Evolutionary conservation across 805 yeast genomes (phyloP), one percentile per base, ranked within the genome.

Genomic region (Lipomyces lipofer): DNA sequence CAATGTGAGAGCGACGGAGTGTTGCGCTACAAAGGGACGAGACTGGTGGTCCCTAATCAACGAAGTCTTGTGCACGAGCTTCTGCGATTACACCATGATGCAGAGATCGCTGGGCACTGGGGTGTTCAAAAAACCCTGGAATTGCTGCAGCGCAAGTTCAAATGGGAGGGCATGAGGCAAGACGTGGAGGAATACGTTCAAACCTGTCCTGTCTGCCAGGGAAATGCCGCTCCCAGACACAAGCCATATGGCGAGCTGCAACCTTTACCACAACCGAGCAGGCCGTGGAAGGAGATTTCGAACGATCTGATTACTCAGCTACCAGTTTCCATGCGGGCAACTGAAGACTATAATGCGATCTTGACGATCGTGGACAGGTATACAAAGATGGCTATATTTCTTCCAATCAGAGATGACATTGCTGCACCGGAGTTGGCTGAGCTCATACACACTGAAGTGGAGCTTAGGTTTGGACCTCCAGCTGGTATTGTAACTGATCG

Each of bases 281-380:
- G 36, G 36, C 36, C 36, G 19, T 32, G 36, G 36, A 32, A 32
- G 3, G 19, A 32, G 19, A 32, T 32, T 10, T 10, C 36, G 3
- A 32, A n/a, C 3, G 36, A 32, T 9, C 19, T 32, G 3, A 32
- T 32, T n/a, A 9, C 19, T 13, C 36, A 32, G 19, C 21, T 33
- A 2, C 38, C 38, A 1, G 21, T 33, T n/a, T 33, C 38, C 4
- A 33, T 13, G 38, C 19, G 17, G 3, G 21, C 10, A 33, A 33
- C 47, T 2, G 19, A 59, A 2, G 60, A 60, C 1, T 43, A 24
- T 21, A 50, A 64, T 35, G 21, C 47, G 9, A 49, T 64, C 13
- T 6, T 59, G 6, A 63, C 60, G 4, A 50, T 64, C 12, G 63
- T 63, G 0, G 63, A 64, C 49, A 21, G 60, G 13, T 49, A 62